Evolutionary conservation across 176 grass and related monocot species (phyloP), one percentile per base, ranked within the genome.

Genomic region (Oryza australiensis): DNA sequence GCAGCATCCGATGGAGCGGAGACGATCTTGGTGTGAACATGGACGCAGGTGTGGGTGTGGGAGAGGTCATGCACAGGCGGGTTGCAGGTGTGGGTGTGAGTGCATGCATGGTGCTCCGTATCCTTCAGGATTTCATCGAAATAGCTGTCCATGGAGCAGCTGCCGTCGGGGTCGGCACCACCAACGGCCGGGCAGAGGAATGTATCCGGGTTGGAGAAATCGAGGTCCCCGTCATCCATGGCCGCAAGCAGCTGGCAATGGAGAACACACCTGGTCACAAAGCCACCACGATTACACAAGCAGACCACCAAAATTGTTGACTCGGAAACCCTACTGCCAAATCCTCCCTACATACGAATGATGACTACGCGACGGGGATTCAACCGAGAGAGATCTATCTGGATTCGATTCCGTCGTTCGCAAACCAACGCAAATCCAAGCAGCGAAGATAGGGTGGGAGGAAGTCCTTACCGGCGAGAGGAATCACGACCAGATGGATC

Each of bases 81-180:
- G 70, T 94, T 94, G 84, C 92, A 94, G 59, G 89, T 94, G 84
- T 94, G 92, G 20, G 92, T 94, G 81, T 94, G 92, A 14, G 89
- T 94, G 77, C 92, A 94, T 0, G 89, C 77, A 0, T 85, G 89
- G 77, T 91, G 89, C 72, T 91, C 89, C 1, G 72, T 80, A 5
- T 89, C 92, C 55, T 89, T 87, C 12, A 91, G 24, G 73, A 91
- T 82, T 16, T 89, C 89, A 22, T 94, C 89, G 7, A 94, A 94
- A 57, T 91, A 94, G 64, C 89, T 87, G 46, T 91, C 89, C 87
- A 94, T 91, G 30, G 84, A 89, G 70, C 88, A 94, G 83, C 86
- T 88, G 66, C 80, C 85, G 0, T 83, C 86, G 5, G 76, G 71
- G 37, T 88, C 85, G 12, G 69, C 64, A 2, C 22, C 55, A 10